Conservation (phyloP, 768 basidiomycete species). For the Suillus sp. region DNA sequence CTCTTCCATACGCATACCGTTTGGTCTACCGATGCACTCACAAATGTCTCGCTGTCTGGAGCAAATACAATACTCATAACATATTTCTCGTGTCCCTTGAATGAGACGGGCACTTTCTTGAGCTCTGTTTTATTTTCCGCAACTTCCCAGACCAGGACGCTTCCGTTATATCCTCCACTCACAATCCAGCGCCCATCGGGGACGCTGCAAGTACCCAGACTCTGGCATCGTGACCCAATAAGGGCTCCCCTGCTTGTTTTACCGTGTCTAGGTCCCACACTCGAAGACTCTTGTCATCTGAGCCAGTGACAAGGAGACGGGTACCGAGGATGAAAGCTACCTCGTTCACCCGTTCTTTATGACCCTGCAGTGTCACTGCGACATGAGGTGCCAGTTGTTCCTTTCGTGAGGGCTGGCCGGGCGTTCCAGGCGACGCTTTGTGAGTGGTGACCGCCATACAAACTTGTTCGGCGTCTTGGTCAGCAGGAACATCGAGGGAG, state of each 20-base stretch:
- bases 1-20: constrained; percentile 3
- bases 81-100: background rate
- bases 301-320: background rate
- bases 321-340: background rate
- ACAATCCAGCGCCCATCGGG: constrained; percentile 17
- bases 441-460: background rate
- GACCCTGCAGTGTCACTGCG: background rate
- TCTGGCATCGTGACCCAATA: constrained; percentile 16
- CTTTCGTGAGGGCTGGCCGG: background rate
- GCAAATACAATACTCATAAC: background rate
- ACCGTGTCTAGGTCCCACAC: constrained; percentile 25
- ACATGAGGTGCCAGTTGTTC: background rate
- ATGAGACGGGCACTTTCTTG: background rate
- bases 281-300: background rate
- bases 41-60: background rate
- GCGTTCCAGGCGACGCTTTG: background rate
- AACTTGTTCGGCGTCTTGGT: background rate
- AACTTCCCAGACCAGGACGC: background rate
- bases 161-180: constrained; percentile 15
- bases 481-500: background rate
- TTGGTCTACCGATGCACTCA: background rate
- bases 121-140: background rate
- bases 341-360: background rate
- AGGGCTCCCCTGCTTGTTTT: constrained; percentile 16
- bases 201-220: constrained; percentile 39